These are phyloP conservation scores for Buxus sempervirens DNA, from an alignment of 164 flowering plant species.

Conservation along the genomic window DNA sequence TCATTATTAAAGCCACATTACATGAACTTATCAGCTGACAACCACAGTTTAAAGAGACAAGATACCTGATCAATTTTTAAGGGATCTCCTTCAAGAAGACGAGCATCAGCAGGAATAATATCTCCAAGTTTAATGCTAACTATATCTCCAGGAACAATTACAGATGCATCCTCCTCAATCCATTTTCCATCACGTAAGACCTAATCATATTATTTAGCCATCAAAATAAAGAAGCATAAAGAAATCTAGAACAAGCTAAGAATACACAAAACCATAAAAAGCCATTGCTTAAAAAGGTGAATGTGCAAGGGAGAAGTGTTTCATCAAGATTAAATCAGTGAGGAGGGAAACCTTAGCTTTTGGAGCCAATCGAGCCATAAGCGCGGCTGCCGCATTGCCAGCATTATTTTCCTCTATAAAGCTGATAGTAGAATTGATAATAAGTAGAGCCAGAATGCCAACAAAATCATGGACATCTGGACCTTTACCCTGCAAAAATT, in stretches of 20 bases:
- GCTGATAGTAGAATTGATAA: no score
- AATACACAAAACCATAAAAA: not conserved
- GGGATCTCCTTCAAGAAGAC: constrained; percentile 81
- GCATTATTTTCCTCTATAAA: constrained; percentile 85
- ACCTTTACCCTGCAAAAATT: constrained; percentile 31
- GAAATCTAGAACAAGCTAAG: not conserved
- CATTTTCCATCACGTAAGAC: constrained; percentile 72
- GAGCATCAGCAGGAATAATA: constrained; percentile 84
- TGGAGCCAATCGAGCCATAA: constrained; percentile 79
- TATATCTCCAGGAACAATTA: constrained; percentile 80
- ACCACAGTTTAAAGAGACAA: not conserved
- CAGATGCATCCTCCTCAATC: constrained; percentile 66
- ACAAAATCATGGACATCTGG: constrained; percentile 60
- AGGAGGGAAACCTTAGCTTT: constrained; percentile 62
- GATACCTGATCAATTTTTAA: constrained; percentile 73
- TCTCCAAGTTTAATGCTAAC: constrained; percentile 73
- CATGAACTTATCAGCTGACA: not conserved
- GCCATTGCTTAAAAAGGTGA: not conserved
- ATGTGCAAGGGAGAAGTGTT: not conserved
- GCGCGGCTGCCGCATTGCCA: constrained; percentile 84
- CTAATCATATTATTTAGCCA: constrained; percentile 24
- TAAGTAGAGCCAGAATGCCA: constrained; percentile 50
- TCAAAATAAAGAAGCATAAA: not conserved
- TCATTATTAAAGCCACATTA: not conserved
- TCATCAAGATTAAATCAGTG: not conserved